Evolutionary conservation across 305 asterid species (phyloP).

Genomic region (Andrographis paniculata): DNA sequence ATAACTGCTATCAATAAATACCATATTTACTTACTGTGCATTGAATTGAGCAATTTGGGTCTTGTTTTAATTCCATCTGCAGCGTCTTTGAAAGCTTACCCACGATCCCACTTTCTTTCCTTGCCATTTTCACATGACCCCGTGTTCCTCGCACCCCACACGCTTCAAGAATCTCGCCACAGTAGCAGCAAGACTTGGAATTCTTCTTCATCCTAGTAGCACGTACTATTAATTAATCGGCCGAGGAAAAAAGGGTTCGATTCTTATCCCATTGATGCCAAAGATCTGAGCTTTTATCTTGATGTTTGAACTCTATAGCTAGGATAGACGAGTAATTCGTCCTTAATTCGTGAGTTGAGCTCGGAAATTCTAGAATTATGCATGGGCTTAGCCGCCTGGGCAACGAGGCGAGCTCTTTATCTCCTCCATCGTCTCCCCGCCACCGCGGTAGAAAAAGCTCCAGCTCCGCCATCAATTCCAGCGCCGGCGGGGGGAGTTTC

Average conservation of each 20-base stretch:
- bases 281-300: conserved; percentile 33
- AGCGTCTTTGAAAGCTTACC: conserved; percentile 24
- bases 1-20: too few species aligned
- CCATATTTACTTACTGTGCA: not conserved
- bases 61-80: not conserved
- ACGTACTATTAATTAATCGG: too few species aligned
- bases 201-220: conserved; percentile 2
- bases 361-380: conserved; percentile 38
- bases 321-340: conserved; percentile 22
- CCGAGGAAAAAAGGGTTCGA: too few species aligned
- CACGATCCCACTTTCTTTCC: conserved; percentile 37
- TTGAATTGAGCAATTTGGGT: too few species aligned
- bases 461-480: conserved; percentile 17
- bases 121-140: conserved; percentile 23
- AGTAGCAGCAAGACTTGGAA: conserved; percentile 7
- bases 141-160: conserved; percentile 36
- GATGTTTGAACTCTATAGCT: conserved; percentile 13
- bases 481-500: conserved; percentile 33
- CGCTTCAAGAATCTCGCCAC: conserved; percentile 14
- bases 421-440: conserved; percentile 59
- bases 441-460: conserved; percentile 39
- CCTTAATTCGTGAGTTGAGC: conserved; percentile 1
- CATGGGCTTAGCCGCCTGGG: conserved; percentile 94
- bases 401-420: conserved; percentile 49
- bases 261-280: conserved; percentile 15